These are phyloP conservation scores for Porphyrellus sp. DNA, from an alignment of 1,284 basidiomycete species.

Conservation along the genomic window DNA sequence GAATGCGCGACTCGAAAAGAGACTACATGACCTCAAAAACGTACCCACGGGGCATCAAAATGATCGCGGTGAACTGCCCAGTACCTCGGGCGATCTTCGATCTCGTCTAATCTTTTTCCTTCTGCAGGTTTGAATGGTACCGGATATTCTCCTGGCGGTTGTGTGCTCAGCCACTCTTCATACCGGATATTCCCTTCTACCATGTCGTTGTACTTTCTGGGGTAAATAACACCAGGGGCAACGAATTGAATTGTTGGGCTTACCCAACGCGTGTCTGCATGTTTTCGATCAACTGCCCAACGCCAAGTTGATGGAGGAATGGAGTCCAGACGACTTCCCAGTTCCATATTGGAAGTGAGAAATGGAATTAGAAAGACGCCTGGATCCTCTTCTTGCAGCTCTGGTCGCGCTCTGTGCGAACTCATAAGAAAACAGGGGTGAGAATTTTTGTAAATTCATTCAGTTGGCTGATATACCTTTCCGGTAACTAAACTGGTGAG, in stretches of 20 bases:
- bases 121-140: conserved; percentile 7
- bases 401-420: neutral
- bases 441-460: neutral
- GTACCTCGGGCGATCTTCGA: neutral
- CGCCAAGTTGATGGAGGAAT: conserved; percentile 1
- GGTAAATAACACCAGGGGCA: neutral
- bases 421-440: neutral
- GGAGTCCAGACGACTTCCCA: conserved; percentile 23
- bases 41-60: conserved; percentile 11
- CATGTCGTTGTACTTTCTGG: conserved; percentile 9
- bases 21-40: neutral
- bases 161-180: conserved; percentile 16
- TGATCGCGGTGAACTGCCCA: conserved; percentile 9
- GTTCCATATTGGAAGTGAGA: neutral
- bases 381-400: conserved; percentile 11
- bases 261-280: conserved; percentile 11
- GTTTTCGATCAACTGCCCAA: conserved; percentile 15
- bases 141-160: conserved; percentile 15
- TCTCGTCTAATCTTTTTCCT: conserved; percentile 2
- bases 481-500: too few relatives aligned
- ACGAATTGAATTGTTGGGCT: neutral
- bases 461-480: too few relatives aligned
- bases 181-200: conserved; percentile 13
- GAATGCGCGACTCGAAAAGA: neutral
- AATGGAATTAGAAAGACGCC: conserved; percentile 22